Evolutionary conservation across 257 asterid species (phyloP).

Genomic region (Euphrasia confusa): DNA sequence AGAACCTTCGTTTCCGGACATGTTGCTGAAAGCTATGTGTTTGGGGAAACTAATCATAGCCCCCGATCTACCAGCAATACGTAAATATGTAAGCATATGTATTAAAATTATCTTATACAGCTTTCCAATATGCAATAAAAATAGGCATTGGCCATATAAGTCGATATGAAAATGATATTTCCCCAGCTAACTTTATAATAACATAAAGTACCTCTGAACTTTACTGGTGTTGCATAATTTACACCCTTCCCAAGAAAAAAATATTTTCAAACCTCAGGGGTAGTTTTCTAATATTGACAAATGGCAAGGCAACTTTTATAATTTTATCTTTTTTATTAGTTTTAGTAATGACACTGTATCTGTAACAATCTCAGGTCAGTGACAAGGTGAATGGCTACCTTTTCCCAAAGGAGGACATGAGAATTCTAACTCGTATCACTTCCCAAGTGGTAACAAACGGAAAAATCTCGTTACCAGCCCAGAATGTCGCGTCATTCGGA

Average conservation of each 20-base stretch:
- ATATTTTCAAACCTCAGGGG: too few relatives aligned
- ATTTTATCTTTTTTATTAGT: too few relatives aligned
- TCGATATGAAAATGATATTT: too few relatives aligned
- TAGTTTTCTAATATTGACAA: too few relatives aligned
- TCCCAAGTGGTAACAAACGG: constrained; percentile 69
- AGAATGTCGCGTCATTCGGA: constrained; percentile 55
- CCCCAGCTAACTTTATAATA: neutral
- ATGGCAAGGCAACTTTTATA: too few relatives aligned
- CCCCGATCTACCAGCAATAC: constrained; percentile 64
- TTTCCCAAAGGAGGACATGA: constrained; percentile 53
- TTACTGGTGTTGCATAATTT: too few relatives aligned
- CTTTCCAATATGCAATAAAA: neutral
- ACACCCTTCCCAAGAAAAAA: too few relatives aligned
- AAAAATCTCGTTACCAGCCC: constrained; percentile 62
- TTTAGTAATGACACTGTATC: too few relatives aligned
- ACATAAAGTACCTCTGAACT: neutral
- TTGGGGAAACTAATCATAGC: constrained; percentile 72
- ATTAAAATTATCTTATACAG: constrained; percentile 3
- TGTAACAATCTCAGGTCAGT: constrained; percentile 46
- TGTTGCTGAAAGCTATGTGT: constrained; percentile 83
- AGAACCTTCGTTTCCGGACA: constrained; percentile 65
- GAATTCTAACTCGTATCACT: constrained; percentile 44
- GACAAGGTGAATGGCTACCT: constrained; percentile 75
- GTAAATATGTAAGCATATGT: constrained; percentile 59
- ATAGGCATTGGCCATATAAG: too few relatives aligned